phyloP scores from a whole-genome alignment of 495 filamentous ascomycete species.

The Tricharina praecox region DNA sequence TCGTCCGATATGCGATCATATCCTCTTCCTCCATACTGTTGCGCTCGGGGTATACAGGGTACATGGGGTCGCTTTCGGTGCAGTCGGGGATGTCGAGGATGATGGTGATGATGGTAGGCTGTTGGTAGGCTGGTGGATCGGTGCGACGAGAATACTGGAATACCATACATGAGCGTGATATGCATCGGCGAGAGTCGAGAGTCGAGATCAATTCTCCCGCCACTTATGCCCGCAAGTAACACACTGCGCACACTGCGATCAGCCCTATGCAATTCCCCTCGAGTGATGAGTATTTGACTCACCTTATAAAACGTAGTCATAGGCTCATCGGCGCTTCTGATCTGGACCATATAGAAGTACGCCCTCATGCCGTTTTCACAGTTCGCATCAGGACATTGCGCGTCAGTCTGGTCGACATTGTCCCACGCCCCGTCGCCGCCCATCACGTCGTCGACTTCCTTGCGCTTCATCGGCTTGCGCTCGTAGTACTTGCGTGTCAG shows the following conservation, averaged over 20 bases:
- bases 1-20: too few species aligned
- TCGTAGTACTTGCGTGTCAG: slow-evolving; percentile 59
- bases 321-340: slow-evolving; percentile 92
- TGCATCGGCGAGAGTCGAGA: too few species aligned
- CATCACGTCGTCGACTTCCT: slow-evolving; percentile 81
- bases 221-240: slow-evolving; percentile 41
- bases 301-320: slow-evolving; percentile 95
- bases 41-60: too few species aligned
- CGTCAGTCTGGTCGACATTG: slow-evolving; percentile 61
- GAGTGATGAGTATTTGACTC: slow-evolving; percentile 1
- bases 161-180: too few species aligned
- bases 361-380: slow-evolving; percentile 68
- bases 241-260: slow-evolving; percentile 30
- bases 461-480: slow-evolving; percentile 50
- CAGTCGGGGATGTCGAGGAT: too few species aligned
- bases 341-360: slow-evolving; percentile 92
- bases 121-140: too few species aligned
- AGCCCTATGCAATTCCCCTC: slow-evolving; percentile 8
- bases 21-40: too few species aligned
- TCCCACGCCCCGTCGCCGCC: slow-evolving; percentile 75
- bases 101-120: too few species aligned
- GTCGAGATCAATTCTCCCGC: slow-evolving; percentile 43
- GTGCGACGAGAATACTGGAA: too few species aligned
- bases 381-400: slow-evolving; percentile 31
- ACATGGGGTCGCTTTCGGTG: too few species aligned